These are phyloP conservation scores for Citrus hindsii DNA, from an alignment of 345 rosid genomes.

Conservation along the genomic window DNA sequence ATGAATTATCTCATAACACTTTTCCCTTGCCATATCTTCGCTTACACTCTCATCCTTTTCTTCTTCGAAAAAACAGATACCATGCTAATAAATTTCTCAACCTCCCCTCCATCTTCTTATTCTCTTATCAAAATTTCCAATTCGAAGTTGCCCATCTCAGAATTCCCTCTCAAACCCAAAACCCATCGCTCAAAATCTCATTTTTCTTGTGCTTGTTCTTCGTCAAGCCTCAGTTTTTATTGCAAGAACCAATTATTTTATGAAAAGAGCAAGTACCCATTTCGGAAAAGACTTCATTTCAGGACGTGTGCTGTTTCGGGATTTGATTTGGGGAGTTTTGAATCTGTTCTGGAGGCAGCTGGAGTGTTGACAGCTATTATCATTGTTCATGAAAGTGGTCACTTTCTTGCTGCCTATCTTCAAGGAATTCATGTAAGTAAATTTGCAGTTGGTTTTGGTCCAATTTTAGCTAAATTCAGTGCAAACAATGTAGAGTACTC, in stretches of 20 bases:
- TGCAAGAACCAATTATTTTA: conserved; percentile 36
- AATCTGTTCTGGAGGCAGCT: conserved; percentile 74
- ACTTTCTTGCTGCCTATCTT: conserved; percentile 86
- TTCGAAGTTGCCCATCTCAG: conserved; percentile 37
- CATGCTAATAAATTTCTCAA: conserved; percentile 67
- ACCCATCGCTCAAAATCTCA: conserved; percentile 48
- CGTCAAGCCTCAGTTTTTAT: conserved; percentile 22
- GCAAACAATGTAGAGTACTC: conserved; percentile 86
- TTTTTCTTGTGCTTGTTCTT: conserved; percentile 23
- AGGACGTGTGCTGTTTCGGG: conserved; percentile 59
- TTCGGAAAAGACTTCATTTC: conserved; percentile 36
- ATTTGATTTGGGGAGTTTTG: conserved; percentile 63
- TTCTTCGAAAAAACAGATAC: conserved; percentile 20
- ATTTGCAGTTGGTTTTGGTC: conserved; percentile 96
- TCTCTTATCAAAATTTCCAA: conserved; percentile 29
- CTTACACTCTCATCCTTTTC: background rate
- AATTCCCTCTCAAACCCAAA: conserved; percentile 42
- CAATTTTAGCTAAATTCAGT: conserved; percentile 80
- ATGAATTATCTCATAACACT: conserved; percentile 34
- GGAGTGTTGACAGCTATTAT: conserved; percentile 84
- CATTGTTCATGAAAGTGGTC: conserved; percentile 86
- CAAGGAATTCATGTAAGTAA: conserved; percentile 98
- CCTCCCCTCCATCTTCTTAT: conserved; percentile 39
- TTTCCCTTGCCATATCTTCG: conserved; percentile 14
- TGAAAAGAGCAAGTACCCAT: conserved; percentile 25